These are phyloP conservation scores for Evansstolkia leycettana DNA, from an alignment of 495 filamentous ascomycete species.

Conservation along the genomic window DNA sequence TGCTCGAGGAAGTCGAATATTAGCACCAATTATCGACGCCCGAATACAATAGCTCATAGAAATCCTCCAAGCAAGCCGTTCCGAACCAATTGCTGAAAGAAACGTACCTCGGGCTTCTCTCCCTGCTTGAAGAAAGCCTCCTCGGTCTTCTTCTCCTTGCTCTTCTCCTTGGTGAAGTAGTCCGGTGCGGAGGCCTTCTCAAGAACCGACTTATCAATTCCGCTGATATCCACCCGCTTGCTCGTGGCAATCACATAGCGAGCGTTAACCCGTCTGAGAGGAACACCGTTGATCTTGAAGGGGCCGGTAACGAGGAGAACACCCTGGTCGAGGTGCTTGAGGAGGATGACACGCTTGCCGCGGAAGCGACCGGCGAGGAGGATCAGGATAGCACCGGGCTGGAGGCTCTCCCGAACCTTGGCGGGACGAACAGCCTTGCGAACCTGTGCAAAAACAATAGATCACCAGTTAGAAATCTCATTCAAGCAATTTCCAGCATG, in stretches of 20 bases:
- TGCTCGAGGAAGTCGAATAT: slow-evolving; percentile 28
- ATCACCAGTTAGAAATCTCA: slow-evolving; percentile 25
- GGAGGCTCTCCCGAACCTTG: slow-evolving; percentile 72
- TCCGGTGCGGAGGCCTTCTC: slow-evolving; percentile 72
- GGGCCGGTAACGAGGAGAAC: slow-evolving; percentile 97
- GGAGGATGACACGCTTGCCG: slow-evolving; percentile 97
- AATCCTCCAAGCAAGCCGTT: background rate
- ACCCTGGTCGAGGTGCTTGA: slow-evolving; percentile 92
- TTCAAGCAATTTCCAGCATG: too few species aligned
- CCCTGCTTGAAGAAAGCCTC: slow-evolving; percentile 96
- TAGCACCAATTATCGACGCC: slow-evolving; percentile 9
- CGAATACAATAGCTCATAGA: too few species aligned
- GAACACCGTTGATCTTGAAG: slow-evolving; percentile 99
- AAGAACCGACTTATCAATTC: slow-evolving; percentile 69
- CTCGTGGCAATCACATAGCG: slow-evolving; percentile 98
- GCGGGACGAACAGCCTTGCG: slow-evolving; percentile 86
- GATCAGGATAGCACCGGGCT: slow-evolving; percentile 91
- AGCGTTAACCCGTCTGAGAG: slow-evolving; percentile 92
- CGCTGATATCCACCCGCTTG: slow-evolving; percentile 71
- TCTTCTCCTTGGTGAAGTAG: slow-evolving; percentile 95
- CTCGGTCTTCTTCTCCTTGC: slow-evolving; percentile 83
- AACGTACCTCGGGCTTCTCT: slow-evolving; percentile 86
- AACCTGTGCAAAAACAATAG: slow-evolving; percentile 44
- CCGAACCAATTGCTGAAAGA: too few species aligned
- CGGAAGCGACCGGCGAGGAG: slow-evolving; percentile 99